Evolutionary conservation across 257 asterid genomes (phyloP), one percentile per base, ranked within the genome.

Genomic region (Vinca minor): DNA sequence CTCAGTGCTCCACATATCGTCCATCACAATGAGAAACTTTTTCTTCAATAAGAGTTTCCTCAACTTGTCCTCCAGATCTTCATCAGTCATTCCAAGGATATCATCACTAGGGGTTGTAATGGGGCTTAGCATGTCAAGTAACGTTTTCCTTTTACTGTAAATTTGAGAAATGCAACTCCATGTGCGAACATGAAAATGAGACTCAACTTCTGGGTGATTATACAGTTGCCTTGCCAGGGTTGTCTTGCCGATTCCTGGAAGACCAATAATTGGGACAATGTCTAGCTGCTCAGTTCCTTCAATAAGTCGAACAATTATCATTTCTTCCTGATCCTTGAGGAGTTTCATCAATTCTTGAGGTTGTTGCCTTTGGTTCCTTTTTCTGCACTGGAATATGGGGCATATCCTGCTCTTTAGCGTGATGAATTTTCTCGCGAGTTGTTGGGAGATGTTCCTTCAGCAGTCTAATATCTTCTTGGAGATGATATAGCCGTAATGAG

Each of bases 211-310:
- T 0, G 63, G 54, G 28, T 21, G 10, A 9, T 55, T 28, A 12
- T 41, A 66, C 56, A 26, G 31, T n/a, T 39, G 23, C 21, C 9
- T 42, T 1, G 70, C 70, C n/a, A 66, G 29, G 13, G 63, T 53
- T 28, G 63, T 66, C 52, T 53, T 55, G 1, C 63, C 56, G 10
- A 41, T n/a, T 14, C 70, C 63, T 8, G 70, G 70, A 62, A 66
- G 41, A 2, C 70, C 63, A 41, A 70, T 20, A 42, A 63, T 63
- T 1, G 69, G 14, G 6, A 70, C 52, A 44, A 70, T 31, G 5
- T 42, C 59, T 9, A 55, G 38, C 18, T 45, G 20, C 1, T 2
- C 0, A 13, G 50, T 0, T 63, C 55, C 65, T 3, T 52, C n/a
- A 14, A 17, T 9, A 5, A 70, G 64, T 21, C 14, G 13, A 5